Evolutionary conservation across 768 basidiomycete species (phyloP).

Genomic region (Saitozyma sp.): DNA sequence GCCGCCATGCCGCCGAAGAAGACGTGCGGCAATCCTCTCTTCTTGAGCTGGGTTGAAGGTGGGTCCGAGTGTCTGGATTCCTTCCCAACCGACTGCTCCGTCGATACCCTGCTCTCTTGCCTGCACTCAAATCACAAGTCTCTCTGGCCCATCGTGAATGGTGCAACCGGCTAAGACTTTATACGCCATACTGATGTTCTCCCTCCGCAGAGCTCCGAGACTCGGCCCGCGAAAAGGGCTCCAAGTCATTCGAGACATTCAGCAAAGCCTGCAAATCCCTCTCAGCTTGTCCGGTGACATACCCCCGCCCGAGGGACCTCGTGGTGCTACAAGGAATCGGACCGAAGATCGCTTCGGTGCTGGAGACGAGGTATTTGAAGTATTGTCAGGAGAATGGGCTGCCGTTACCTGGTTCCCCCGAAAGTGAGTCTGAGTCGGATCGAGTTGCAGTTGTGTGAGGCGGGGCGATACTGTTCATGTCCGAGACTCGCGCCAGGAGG

Average conservation of each 20-base stretch:
- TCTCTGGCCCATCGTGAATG: no score
- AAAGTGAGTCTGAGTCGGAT: constrained; percentile 21
- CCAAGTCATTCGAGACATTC: constrained; percentile 42
- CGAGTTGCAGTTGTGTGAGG: neutral
- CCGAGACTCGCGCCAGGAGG: neutral
- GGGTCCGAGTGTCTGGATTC: constrained; percentile 1
- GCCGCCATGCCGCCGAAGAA: constrained; percentile 21
- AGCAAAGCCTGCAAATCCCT: constrained; percentile 42
- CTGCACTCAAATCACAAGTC: no score
- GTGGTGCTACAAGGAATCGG: constrained; percentile 41
- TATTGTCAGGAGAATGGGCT: constrained; percentile 38
- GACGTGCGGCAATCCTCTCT: constrained; percentile 48
- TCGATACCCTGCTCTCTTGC: neutral
- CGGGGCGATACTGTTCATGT: neutral
- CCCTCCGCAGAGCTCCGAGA: constrained; percentile 31
- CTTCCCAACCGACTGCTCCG: neutral
- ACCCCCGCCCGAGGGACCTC: constrained; percentile 39
- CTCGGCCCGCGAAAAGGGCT: constrained; percentile 32
- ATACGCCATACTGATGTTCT: no score
- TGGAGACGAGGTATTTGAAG: constrained; percentile 40
- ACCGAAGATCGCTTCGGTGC: constrained; percentile 33
- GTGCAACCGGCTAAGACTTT: no score
- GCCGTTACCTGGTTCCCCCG: constrained; percentile 28
- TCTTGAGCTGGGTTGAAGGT: constrained; percentile 47
- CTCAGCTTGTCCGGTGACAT: constrained; percentile 40